Base-by-base conservation (phyloP, 169 alveolate genomes). In the Cryptosporidium meleagridis region DNA sequence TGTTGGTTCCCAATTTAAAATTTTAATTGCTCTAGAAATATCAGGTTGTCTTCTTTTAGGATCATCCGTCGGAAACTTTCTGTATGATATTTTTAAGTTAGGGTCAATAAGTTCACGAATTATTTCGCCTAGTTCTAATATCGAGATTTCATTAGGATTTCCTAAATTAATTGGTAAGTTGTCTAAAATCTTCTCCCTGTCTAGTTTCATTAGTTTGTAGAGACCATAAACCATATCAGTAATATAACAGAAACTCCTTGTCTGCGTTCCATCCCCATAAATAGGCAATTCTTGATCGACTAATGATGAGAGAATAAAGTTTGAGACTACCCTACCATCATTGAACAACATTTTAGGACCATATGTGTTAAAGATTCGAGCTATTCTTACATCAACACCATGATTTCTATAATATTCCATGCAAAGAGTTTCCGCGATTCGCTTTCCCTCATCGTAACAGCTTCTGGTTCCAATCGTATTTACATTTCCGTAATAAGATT, bases 201-300 rank as follows among this genome's bases (percentile, higher is more conserved):
- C 80, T 18, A 67, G 35, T 53, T 91, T 91, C 96, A 94, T 94
- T 29, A 93, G 84, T 44, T 92, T 85, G 70, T 87, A 91, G 55
- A 94, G 73, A 3, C 94, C 96, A 39, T 91, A 94, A 5, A 94
- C 93, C 67, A 93, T 85, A 91, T 94, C 96, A 61, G 93, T 92
- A 39, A 94, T 94, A 71, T 80, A 94, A 86, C 95, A 92, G 75
- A 94, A 94, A 37, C 95, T 91, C 75, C 96, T 85, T 10, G 96
- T 94, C 70, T 94, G 95, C 12, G 84, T 72, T 14, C 96, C 96
- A 48, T 94, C 96, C 9, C 96, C 96, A 85, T 94, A 94, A 69
- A 94, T 86, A 39, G 96, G 87, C 1, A 91, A 73, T 70, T 92
- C 92, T 45, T 80, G 70, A n/a, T 73, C 85, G 61, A 86, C 75